Base-by-base conservation (phyloP, 2,329 filamentous ascomycete species). In the Ceratocystis variospora region DNA sequence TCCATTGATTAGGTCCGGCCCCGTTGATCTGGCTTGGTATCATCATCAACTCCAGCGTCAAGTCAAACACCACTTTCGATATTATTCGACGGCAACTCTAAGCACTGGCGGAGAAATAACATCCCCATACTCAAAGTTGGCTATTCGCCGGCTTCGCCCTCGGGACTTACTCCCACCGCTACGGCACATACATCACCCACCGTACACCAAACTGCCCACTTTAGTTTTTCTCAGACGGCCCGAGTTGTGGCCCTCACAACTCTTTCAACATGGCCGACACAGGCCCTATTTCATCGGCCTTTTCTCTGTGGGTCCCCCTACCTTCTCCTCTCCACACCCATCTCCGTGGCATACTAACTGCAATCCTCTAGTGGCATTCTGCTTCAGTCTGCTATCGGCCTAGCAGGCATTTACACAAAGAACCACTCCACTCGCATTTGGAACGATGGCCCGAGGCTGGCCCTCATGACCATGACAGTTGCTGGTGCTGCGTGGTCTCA, bases 391-490 rank as follows among this genome's bases (percentile, higher is more conserved):
- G 76, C 78, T 62, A 76, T 76, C 57, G 76, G 78, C 63, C 74
- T 79, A 69, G 74, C 80, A 73, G 75, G 80, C 70, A 74, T 77
- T 68, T 75, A 77, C 68, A 70, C 75, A 69, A 79, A 75, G 71
- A 77, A 78, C 70, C 76, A 81, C 76, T 76, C 78, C 72, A 77
- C 76, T 68, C 74, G 78, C 50, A 73, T 82, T 68, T 77, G 81
- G 72, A 78, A 79, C 74, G 80, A 84, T 75, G 80, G 81, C 76
- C 78, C 79, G 81, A 84, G 82, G 82, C 82, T 85, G 81, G 81
- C 79, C 81, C 82, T 85, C 81, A 75, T 79, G 71, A 73, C 76
- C 70, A 84, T 83, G 72, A 77, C 84, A 71, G 68, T 77, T 31
- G 76, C 78, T 67, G 76, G 80, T 37, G 77, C 78, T 69, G 75